Evolutionary conservation across 306 rosid genomes (phyloP), one percentile per base, ranked within the genome.

Genomic region (Castanea sativa): DNA sequence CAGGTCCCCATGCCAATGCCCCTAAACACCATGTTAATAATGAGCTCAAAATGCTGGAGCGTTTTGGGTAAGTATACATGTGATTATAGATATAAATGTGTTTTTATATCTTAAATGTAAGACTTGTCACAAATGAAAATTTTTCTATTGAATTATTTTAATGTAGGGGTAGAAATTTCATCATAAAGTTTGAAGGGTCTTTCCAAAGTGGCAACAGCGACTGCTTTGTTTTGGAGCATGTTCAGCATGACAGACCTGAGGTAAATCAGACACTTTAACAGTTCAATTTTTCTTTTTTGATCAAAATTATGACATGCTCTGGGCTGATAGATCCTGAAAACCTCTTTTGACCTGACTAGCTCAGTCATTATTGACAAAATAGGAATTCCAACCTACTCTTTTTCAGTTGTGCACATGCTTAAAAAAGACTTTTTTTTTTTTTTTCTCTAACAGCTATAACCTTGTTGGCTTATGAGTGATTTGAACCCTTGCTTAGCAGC

Each of bases 161-260:
- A 78, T 81, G 64, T 85, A 91, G 97, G 79, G 97, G 97, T 59
- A 85, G 77, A 80, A 85, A 73, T 69, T 91, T 76, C 32, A 75
- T 91, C 72, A 91, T 91, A 73, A 91, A 87, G 69, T 86, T 80
- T 56, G 91, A 88, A 80, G 90, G 90, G 23, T 83, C 84, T 74
- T 76, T 88, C 71, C 83, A 83, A 79, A 78, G 74, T 72, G 91
- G 83, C 64, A 77, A 70, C 78, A 71, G 74, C 45, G 87, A 87
- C 68, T 91, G 93, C 78, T 89, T 89, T 85, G 97, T 89, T 76
- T 83, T 91, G 53, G 91, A 91, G 80, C 93, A 94, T 75, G 94
- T 94, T 69, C 91, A 89, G 75, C 98, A 94, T 75, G 98, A 92
- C 64, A 89, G 94, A 43, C 98, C 98, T 18, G 98, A 94, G 98